Percentiles rank a stretch among this genome's conserved stretches.
phyloP scores from a whole-genome alignment of 1,139 yeast species.

The Tardiomyces digboiensis region DNA sequence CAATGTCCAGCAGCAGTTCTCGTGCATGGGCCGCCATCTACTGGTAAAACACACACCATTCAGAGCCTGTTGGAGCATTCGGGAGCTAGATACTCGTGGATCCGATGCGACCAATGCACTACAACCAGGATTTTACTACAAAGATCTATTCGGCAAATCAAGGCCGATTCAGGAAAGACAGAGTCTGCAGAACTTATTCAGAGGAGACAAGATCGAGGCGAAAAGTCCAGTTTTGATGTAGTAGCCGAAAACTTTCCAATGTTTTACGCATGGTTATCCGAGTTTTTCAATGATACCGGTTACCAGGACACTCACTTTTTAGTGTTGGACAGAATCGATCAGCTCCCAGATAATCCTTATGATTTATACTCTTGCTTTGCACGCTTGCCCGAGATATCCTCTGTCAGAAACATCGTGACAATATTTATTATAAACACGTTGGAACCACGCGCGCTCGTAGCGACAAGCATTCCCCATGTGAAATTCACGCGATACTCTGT shows the following conservation, averaged over 20 bases:
- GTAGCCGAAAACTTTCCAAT: constrained; percentile 40
- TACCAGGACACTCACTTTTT: constrained; percentile 39
- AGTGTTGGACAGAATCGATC: constrained; percentile 51
- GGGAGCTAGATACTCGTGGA: constrained; percentile 16
- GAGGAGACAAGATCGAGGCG: background rate
- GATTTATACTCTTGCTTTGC: constrained; percentile 40
- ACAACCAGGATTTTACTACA: constrained; percentile 28
- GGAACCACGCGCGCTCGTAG: constrained; percentile 37
- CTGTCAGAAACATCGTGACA: constrained; percentile 21
- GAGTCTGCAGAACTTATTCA: constrained; percentile 1
- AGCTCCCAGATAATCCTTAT: constrained; percentile 39
- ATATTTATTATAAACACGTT: constrained; percentile 31
- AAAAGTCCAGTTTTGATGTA: constrained; percentile 13
- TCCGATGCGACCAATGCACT: constrained; percentile 26
- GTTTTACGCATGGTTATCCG: constrained; percentile 35
- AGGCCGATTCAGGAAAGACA: constrained; percentile 10
- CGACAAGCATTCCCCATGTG: constrained; percentile 41
- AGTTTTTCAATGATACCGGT: constrained; percentile 27
- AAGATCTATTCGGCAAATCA: constrained; percentile 23
- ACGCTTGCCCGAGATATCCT: constrained; percentile 35
- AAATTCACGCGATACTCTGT: constrained; percentile 39
- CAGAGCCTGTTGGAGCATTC: constrained; percentile 10
- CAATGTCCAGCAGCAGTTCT: constrained; percentile 19
- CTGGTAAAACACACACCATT: constrained; percentile 24
- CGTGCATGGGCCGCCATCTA: constrained; percentile 25